Base-by-base conservation (phyloP, 768 basidiomycete genomes). In the Sistotremastrum niveocremeum region DNA sequence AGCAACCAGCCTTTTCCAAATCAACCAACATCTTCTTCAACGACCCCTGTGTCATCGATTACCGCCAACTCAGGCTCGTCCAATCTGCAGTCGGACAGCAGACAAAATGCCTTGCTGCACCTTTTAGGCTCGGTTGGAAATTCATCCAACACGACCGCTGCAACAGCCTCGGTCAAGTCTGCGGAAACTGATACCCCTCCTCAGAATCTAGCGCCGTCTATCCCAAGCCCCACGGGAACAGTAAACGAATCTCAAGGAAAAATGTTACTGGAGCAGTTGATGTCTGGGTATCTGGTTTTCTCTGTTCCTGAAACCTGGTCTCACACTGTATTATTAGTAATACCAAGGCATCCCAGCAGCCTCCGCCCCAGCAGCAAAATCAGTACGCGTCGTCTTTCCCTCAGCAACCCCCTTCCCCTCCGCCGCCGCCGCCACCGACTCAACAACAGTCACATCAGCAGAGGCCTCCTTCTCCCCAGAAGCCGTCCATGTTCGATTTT, bases 401-500 rank as follows among this genome's bases (percentile, higher is more conserved):
- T 10, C 46, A 44, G 38, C 47, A 48, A 20, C 47, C 47, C 42
- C 45, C 52, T 7, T 34, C 34, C 29, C 49, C 51, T 51, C 37
- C 47, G 39, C 31, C 34, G 28, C 47, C 44, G 29, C 39, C 39
- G 39, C 34, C 41, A 34, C 12, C 37, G 35, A 11, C 34, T 39
- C 45, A 38, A 30, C 30, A 52, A 10, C 56, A 55, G 38, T 37
- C 32, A n/a, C 58, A 58, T 8, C 58, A 52, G 42, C 71, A 70
- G 42, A 73, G 68, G 47, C 65, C 73, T 3, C 76, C 81, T 0
- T 74, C 84, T 32, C 79, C 81, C 37, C 73, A 80, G 28, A 81
- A 78, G 54, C 80, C 82, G 60, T 82, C 84, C 42, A 77, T 87
- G 73, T 90, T 90, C 54, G 84, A 88, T 36, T 89, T 84, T 50